Evolutionary conservation across 2,329 filamentous ascomycete species (phyloP), one percentile per base, ranked within the genome.

Genomic region (Sclerotinia nivalis): DNA sequence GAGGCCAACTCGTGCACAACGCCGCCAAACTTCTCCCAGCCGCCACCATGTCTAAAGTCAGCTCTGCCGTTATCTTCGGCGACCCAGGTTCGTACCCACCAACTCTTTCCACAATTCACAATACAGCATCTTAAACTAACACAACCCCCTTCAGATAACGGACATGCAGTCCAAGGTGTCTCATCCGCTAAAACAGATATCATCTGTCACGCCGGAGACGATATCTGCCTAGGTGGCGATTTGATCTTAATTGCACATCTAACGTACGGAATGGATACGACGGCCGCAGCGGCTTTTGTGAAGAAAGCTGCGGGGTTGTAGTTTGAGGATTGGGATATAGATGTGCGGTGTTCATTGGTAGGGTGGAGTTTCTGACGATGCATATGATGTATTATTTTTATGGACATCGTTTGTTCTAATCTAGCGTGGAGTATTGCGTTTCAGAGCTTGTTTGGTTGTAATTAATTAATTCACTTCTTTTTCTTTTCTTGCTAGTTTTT

Each of bases 1-100:
- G 71, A 73, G 76, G 40, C 71, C 74, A 6, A 68, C 50, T 78
- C 12, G 73, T 78, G 15, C 76, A 78, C 43, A 71, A 72, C 0
- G 73, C 75, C 1, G 69, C 72, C 28, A 25, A 73, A 15, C 47
- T 58, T 0, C 65, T 77, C 0, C 71, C 74, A 10, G 15, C 70
- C 43, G 8, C 64, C 52, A 50, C 72, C 67, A 18, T 69, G 1
- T 60, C 73, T 1, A 71, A 75, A 55, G 73, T 77, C 28, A 62
- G 72, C 45, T 71, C 72, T 7, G 70, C 75, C 0, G 69, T 77
- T 9, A 64, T 77, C 3, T 76, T 77, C 59, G 76, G 76, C 1
- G 76, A 77, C 20, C 75, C 76, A 69, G 40, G 61, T 69, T 34
- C 22, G 66, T 64, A 34, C 49, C 50, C 69, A 2, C 66, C 72